A percentile compares a stretch with the other conserved stretches of the same genome.
phyloP scores from a whole-genome alignment of 805 yeast species.

The Ogataea minuta region DNA sequence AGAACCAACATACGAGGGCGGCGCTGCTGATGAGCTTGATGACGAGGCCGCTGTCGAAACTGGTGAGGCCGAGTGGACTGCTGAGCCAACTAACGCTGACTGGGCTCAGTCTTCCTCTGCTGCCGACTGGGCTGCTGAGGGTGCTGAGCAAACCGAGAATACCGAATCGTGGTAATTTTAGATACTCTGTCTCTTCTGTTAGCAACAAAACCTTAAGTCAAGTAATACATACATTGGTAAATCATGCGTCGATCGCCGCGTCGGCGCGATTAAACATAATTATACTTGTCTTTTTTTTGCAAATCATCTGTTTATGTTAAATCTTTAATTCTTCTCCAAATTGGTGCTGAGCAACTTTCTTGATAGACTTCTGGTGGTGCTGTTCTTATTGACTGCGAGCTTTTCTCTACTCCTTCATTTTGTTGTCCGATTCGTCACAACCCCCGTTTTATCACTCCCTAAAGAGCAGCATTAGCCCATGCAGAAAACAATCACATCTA shows the following conservation, averaged over 20 bases:
- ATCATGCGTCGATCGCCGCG: constrained; percentile 2
- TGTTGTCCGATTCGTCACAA: constrained; percentile 3
- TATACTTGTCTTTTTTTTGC: not conserved
- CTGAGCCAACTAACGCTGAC: constrained; percentile 66
- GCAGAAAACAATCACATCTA: constrained; percentile 10
- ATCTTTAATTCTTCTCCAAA: not conserved
- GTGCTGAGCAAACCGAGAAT: constrained; percentile 56
- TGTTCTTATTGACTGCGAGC: constrained; percentile 2
- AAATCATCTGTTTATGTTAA: constrained; percentile 1
- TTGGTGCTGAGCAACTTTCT: constrained; percentile 3
- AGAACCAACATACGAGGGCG: constrained; percentile 84
- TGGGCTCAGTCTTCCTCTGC: constrained; percentile 63
- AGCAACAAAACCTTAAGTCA: constrained; percentile 12
- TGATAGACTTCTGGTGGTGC: constrained; percentile 6
- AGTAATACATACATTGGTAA: constrained; percentile 13
- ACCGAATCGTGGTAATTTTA: constrained; percentile 36
- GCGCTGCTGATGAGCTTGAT: constrained; percentile 62
- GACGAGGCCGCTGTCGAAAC: constrained; percentile 69
- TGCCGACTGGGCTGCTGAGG: constrained; percentile 55
- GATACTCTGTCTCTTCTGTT: constrained; percentile 19
- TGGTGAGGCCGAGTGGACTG: constrained; percentile 55
- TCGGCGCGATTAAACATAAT: constrained; percentile 1
- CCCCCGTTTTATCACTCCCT: constrained; percentile 2
- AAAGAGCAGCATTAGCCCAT: constrained; percentile 8
- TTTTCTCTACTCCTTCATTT: not conserved